Conservation (phyloP, 139 green algal species). For the Chlamydomonas eustigma region DNA sequence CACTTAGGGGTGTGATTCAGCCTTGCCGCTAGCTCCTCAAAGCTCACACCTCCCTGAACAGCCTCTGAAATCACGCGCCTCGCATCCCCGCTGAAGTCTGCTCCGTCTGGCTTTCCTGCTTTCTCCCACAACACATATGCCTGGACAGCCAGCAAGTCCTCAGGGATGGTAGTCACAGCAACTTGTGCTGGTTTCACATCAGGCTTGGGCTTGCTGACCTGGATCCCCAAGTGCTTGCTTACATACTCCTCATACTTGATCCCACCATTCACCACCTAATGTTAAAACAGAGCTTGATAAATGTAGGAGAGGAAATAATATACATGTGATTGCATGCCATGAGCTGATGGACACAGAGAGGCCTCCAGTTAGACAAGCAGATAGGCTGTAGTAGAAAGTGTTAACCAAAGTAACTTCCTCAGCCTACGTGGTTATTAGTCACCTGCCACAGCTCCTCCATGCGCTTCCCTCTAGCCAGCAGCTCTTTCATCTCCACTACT, state of each 20-base stretch:
- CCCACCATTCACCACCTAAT: constrained; percentile 50
- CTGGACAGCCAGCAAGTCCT: constrained; percentile 65
- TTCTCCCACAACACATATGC: constrained; percentile 85
- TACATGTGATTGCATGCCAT: too few relatives aligned
- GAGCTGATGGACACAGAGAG: too few relatives aligned
- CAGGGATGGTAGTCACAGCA: constrained; percentile 32
- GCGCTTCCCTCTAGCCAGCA: constrained; percentile 38
- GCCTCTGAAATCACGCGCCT: constrained; percentile 43
- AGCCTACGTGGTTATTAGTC: too few relatives aligned
- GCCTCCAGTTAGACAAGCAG: not conserved
- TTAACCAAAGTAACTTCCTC: not conserved
- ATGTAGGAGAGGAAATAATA: too few relatives aligned
- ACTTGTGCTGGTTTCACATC: not conserved
- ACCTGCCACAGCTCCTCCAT: constrained; percentile 76
- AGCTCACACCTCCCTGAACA: constrained; percentile 23
- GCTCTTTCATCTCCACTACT: constrained; percentile 55
- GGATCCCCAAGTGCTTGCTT: not conserved
- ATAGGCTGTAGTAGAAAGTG: not conserved
- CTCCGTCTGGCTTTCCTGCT: constrained; percentile 72
- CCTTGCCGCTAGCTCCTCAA: constrained; percentile 8
- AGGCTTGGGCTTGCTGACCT: constrained; percentile 3
- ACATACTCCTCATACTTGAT: constrained; percentile 55
- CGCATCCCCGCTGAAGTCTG: constrained; percentile 44
- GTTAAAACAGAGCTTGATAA: too few relatives aligned
- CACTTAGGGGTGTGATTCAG: constrained; percentile 35